Conservation (phyloP, 805 yeast species). For the Ogataea degrootiae region DNA sequence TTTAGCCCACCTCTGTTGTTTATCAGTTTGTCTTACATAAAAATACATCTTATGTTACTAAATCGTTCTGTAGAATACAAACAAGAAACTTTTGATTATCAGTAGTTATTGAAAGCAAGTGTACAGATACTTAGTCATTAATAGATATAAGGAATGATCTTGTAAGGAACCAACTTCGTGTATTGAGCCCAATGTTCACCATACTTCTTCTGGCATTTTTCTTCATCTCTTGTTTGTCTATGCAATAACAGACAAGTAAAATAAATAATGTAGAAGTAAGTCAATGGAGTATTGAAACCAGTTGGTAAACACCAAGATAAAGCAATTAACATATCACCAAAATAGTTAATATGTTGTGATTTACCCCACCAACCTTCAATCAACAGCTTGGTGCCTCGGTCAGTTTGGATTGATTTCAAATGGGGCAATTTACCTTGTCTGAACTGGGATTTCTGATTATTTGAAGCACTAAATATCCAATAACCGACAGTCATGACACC, state of each 20-base stretch:
- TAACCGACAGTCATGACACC: constrained; percentile 53
- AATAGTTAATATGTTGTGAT: constrained; percentile 89
- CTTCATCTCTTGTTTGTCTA: constrained; percentile 88
- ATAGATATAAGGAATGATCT: constrained; percentile 85
- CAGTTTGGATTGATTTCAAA: constrained; percentile 65
- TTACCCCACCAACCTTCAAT: constrained; percentile 95
- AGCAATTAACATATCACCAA: constrained; percentile 93
- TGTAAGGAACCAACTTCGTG: constrained; percentile 75
- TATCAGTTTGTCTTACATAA: too few species aligned
- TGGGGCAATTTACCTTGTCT: constrained; percentile 70
- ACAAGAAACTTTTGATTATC: too few species aligned
- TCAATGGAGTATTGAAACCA: constrained; percentile 72
- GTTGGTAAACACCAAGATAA: constrained; percentile 92
- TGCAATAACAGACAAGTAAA: constrained; percentile 80
- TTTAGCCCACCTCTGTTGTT: background rate
- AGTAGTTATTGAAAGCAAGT: background rate
- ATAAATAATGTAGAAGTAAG: constrained; percentile 82
- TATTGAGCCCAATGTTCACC: constrained; percentile 85
- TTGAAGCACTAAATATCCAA: constrained; percentile 78
- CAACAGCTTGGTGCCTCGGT: constrained; percentile 72
- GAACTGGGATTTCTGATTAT: constrained; percentile 80
- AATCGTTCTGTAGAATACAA: too few species aligned
- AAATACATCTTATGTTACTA: too few species aligned
- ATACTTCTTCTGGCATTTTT: constrained; percentile 81
- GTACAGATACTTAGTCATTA: constrained; percentile 25